Evolutionary conservation across 2,329 filamentous ascomycete genomes (phyloP), one percentile per base, ranked within the genome.

Genomic region (Colletotrichum sp.): DNA sequence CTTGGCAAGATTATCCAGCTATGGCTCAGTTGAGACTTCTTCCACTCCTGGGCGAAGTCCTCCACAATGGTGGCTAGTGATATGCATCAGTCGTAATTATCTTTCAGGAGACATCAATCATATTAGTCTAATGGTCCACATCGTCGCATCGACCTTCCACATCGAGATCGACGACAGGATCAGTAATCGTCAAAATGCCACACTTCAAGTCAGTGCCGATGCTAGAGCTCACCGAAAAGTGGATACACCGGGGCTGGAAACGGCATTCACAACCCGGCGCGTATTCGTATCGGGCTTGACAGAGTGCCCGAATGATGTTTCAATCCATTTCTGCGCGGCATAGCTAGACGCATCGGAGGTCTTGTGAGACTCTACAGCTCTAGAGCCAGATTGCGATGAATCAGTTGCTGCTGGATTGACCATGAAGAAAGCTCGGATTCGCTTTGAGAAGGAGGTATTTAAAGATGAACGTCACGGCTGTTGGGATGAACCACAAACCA

Each of bases 381-480:
- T 0, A 52, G 6, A 52, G 3, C 1, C 44, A 22, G 44, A 0
- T 22, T 52, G n/a, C 44, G 44, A 52, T 52, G 44, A 22, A 22
- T 22, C 1, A 52, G n/a, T 22, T 2, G 0, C n/a, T 52, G n/a
- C 1, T 13, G n/a, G n/a, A 22, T 52, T 3, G 3, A 52, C 4
- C 12, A 25, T 13, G 11, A 49, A 2, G 11, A 49, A 22, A 49
- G 1, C 2, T 22, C n/a, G 44, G n/a, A 22, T 52, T 52, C 44
- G 44, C n/a, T 52, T 52, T 22, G 11, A 49, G 44, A 49, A 3
- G 39, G 3, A 22, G n/a, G 11, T 22, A 52, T 52, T 52, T 22
- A 22, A 52, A 13, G n/a, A 25, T 22, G 44, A 52, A 22, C 44
- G 3, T 13, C 4, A 1, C 1, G 44, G 12, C 44, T 22, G 44